Percentiles rank a stretch among this genome's conserved stretches.
Evolutionary conservation across 164 flowering plant genomes (phyloP).

Genomic region (Nelumbo lutea): DNA sequence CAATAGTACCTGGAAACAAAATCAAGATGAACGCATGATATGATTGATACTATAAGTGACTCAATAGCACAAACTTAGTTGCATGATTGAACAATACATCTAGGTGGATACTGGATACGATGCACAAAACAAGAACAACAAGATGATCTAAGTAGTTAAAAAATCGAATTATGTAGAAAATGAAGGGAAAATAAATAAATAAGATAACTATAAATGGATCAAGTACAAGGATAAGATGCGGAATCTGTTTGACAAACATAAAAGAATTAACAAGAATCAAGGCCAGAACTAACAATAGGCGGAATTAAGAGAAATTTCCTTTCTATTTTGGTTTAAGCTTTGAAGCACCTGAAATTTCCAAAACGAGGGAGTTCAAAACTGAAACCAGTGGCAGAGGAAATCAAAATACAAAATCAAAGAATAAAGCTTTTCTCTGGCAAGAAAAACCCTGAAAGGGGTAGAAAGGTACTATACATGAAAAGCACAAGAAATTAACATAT

Average conservation of each 20-base stretch:
- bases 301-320: too few species aligned
- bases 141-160: too few species aligned
- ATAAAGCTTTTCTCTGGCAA: neutral
- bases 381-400: neutral
- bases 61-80: neutral
- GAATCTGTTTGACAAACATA: neutral
- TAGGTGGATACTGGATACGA: neutral
- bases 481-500: neutral
- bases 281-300: neutral
- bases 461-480: neutral
- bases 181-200: neutral
- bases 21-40: neutral
- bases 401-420: neutral
- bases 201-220: neutral
- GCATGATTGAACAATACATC: neutral
- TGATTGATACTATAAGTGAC: neutral
- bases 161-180: too few species aligned
- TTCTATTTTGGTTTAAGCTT: too few species aligned
- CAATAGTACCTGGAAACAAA: constrained; percentile 8
- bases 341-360: too few species aligned
- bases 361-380: neutral
- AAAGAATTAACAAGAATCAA: too few species aligned
- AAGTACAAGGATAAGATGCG: neutral
- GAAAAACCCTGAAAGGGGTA: neutral
- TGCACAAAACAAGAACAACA: too few species aligned